Evolutionary conservation across 148 eudicot species (phyloP).

Genomic region (Dysphania ambrosioides): DNA sequence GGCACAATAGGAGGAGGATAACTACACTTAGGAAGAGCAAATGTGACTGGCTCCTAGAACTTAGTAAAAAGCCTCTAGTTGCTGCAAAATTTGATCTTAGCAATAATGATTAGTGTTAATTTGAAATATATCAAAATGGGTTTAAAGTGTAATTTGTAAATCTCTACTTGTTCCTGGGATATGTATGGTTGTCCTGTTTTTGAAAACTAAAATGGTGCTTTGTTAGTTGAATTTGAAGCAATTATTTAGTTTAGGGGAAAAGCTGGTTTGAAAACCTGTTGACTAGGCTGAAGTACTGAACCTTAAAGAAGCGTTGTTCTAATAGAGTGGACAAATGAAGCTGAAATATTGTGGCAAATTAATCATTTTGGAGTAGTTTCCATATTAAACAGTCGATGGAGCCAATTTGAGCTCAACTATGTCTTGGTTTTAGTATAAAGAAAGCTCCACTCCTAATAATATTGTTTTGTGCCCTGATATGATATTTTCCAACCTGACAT

Average conservation of each 20-base stretch:
- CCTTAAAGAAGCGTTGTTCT: background rate
- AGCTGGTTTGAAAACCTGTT: background rate
- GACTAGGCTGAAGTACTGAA: too few relatives aligned
- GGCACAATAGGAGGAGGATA: too few relatives aligned
- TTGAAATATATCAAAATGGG: background rate
- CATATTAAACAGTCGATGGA: background rate
- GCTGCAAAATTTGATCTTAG: background rate
- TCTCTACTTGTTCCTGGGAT: background rate
- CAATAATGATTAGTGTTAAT: background rate
- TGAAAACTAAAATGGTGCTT: background rate
- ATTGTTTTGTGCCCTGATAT: background rate
- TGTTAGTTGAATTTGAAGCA: background rate
- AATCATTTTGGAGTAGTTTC: too few relatives aligned
- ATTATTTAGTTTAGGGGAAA: background rate
- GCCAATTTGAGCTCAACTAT: background rate
- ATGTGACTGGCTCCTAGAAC: background rate
- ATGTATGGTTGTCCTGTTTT: background rate
- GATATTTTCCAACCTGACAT: background rate
- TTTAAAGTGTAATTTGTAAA: too few relatives aligned
- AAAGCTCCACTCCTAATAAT: background rate
- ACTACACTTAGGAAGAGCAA: too few relatives aligned
- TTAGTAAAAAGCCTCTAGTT: background rate
- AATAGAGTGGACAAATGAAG: background rate
- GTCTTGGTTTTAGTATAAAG: background rate
- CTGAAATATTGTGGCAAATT: background rate